Percentiles rank a stretch among this genome's conserved stretches.
Evolutionary conservation across 2,329 filamentous ascomycete genomes (phyloP).

Genomic region (Talaromyces sp.): DNA sequence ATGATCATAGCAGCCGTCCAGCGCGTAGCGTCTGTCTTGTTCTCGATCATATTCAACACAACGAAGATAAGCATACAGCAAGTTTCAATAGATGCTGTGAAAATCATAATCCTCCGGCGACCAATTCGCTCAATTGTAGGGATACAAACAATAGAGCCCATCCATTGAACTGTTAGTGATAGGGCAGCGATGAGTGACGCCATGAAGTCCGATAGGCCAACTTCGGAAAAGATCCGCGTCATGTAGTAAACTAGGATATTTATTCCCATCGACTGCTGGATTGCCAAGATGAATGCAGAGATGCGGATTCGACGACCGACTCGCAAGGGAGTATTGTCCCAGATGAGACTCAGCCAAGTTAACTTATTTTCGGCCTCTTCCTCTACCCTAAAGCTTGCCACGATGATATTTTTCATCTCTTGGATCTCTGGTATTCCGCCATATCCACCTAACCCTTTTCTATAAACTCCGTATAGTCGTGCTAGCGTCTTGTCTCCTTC

Average conservation of each 20-base stretch:
- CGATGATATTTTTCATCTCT: not conserved
- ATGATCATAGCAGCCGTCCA: constrained; percentile 15
- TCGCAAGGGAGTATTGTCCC: constrained; percentile 40
- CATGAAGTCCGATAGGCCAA: constrained; percentile 29
- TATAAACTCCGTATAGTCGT: constrained; percentile 10
- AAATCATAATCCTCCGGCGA: constrained; percentile 6
- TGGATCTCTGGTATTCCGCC: not conserved
- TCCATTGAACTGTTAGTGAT: constrained; percentile 1
- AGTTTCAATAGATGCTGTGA: not conserved
- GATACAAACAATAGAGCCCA: constrained; percentile 4
- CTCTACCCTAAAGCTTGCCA: constrained; percentile 1
- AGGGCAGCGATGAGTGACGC: constrained; percentile 20
- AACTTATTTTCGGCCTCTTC: constrained; percentile 4
- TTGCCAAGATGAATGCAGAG: constrained; percentile 37
- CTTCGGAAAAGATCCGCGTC: constrained; percentile 34
- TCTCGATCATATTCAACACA: constrained; percentile 5
- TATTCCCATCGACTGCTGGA: constrained; percentile 35
- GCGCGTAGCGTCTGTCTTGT: constrained; percentile 13
- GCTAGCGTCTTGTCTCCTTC: constrained; percentile 10
- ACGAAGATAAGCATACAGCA: constrained; percentile 18
- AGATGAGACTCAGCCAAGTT: constrained; percentile 14
- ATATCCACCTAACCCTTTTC: too few species aligned
- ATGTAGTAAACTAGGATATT: constrained; percentile 37
- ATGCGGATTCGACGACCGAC: constrained; percentile 42
- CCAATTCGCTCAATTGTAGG: constrained; percentile 9